Percentiles rank a stretch among this genome's conserved stretches.
Conservation (phyloP, 768 basidiomycete genomes). For the Polyporus arcularius region DNA sequence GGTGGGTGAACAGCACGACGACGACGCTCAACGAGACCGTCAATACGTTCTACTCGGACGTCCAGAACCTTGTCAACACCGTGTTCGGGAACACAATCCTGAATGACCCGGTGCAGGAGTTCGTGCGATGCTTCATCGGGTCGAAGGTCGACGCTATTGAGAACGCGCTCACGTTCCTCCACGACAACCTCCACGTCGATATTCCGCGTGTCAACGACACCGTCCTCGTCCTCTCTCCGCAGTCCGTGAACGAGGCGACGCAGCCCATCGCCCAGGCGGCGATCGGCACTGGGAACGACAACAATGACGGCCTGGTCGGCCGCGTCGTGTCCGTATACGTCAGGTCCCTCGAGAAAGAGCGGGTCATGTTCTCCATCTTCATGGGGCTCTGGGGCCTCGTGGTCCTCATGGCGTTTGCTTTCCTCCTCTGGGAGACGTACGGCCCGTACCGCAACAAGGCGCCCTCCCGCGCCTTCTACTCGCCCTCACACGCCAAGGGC, state of each 20-base stretch:
- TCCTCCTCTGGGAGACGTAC: conserved; percentile 76
- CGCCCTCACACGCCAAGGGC: too few relatives aligned
- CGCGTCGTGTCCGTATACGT: conserved; percentile 75
- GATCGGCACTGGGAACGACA: conserved; percentile 55
- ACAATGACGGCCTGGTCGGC: conserved; percentile 65
- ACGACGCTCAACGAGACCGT: conserved; percentile 85
- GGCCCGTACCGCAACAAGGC: conserved; percentile 30
- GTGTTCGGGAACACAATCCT: conserved; percentile 88
- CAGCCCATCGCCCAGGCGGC: conserved; percentile 84
- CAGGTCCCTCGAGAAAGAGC: conserved; percentile 72
- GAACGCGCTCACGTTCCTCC: conserved; percentile 86
- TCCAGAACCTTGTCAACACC: conserved; percentile 74
- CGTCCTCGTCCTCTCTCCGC: conserved; percentile 75
- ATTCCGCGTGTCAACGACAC: conserved; percentile 77
- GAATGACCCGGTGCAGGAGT: conserved; percentile 79
- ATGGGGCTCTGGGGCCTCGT: conserved; percentile 83
- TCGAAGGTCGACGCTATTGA: conserved; percentile 86
- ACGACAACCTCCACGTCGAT: conserved; percentile 80
- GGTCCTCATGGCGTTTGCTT: conserved; percentile 71
- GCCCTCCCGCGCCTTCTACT: too few relatives aligned
- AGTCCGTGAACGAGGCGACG: conserved; percentile 70
- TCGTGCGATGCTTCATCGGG: conserved; percentile 89
- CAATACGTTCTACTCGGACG: conserved; percentile 81
- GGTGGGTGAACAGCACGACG: conserved; percentile 93
- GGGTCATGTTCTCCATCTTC: conserved; percentile 82